A percentile compares a stretch with the other conserved stretches of the same genome.
Conservation (phyloP, 129 eudicot species). For the Rutidosis leptorrhynchoides region DNA sequence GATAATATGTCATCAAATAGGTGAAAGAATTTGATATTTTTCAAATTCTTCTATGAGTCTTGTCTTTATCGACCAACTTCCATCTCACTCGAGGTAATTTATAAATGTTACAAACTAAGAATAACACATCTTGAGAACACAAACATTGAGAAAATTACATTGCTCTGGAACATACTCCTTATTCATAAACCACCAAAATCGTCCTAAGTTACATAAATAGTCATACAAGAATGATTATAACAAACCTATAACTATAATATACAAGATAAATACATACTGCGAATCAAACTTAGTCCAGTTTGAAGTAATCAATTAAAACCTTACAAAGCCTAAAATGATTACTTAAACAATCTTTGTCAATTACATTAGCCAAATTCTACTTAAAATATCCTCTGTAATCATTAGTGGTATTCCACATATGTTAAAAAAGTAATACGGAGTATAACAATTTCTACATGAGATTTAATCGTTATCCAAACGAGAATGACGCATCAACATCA, state of each 20-base stretch:
- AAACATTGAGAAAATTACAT: no score
- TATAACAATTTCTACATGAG: background rate
- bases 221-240: background rate
- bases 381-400: background rate
- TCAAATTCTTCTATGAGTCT: no score
- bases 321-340: background rate
- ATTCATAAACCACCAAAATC: no score
- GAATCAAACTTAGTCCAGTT: background rate
- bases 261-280: background rate
- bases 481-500: background rate
- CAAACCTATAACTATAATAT: background rate
- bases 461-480: background rate
- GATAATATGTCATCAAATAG: no score
- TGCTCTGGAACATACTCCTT: no score
- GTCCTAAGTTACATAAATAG: no score
- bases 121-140: no score
- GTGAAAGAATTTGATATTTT: no score
- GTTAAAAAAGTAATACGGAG: background rate
- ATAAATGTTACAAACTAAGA: no score
- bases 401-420: background rate
- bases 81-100: no score
- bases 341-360: background rate
- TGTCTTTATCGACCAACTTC: no score
- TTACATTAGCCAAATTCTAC: background rate
- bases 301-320: background rate